phyloP scores from a whole-genome alignment of 2,329 filamentous ascomycete species.

The Penicillium occitanis region DNA sequence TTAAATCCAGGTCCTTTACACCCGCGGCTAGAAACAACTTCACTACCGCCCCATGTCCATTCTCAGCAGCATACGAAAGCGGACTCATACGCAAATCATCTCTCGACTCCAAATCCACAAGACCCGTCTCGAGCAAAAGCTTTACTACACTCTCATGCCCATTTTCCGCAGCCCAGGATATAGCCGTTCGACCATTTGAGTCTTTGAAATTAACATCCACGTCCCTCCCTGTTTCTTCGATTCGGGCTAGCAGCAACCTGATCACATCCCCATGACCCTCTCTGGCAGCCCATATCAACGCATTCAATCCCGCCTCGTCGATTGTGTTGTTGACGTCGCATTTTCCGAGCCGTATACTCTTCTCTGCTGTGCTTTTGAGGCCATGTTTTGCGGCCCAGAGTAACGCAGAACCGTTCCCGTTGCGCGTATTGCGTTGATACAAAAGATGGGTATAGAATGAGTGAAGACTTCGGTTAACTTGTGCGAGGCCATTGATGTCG shows the following conservation, averaged over 20 bases:
- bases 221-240: background rate
- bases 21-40: background rate
- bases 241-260: background rate
- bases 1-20: background rate
- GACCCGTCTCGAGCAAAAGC: background rate
- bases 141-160: background rate
- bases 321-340: background rate
- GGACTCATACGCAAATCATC: background rate
- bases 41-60: background rate
- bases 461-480: background rate
- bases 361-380: background rate
- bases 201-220: background rate
- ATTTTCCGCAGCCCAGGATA: constrained; percentile 4
- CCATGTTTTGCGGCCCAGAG: constrained; percentile 16
- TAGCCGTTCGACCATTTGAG: background rate
- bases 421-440: background rate
- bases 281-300: background rate
- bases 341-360: background rate
- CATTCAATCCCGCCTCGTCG: background rate
- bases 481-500: constrained; percentile 7
- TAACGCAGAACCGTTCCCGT: background rate
- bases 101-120: background rate
- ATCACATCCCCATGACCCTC: background rate
- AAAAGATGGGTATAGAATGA: background rate
- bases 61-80: background rate